phyloP scores from a whole-genome alignment of 1,284 basidiomycete genomes.

The Cryptococcus wingfieldii region DNA sequence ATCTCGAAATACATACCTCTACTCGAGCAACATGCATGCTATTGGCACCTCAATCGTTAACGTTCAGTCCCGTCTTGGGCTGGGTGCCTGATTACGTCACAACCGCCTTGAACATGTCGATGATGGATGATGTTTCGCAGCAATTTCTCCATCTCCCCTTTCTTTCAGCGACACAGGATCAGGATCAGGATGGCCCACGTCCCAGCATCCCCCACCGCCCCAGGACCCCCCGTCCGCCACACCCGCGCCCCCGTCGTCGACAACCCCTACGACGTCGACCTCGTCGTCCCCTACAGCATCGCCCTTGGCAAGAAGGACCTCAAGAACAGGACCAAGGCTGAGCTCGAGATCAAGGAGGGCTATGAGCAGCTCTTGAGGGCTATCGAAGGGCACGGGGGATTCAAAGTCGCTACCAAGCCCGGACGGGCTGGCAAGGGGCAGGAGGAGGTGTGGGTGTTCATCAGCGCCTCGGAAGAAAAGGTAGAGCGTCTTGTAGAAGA shows the following conservation, averaged over 20 bases:
- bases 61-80: no score
- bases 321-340: slow-evolving; percentile 14
- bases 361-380: slow-evolving; percentile 35
- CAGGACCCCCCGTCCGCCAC: slow-evolving; percentile 19
- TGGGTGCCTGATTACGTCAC: no score
- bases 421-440: slow-evolving; percentile 45
- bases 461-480: slow-evolving; percentile 64
- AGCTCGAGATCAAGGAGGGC: slow-evolving; percentile 29
- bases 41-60: no score
- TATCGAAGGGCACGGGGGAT: slow-evolving; percentile 37
- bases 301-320: slow-evolving; percentile 9
- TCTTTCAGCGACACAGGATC: no score
- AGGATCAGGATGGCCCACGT: neutral
- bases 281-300: slow-evolving; percentile 41
- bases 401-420: slow-evolving; percentile 32
- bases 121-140: no score
- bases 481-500: slow-evolving; percentile 64
- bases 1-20: no score
- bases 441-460: slow-evolving; percentile 74
- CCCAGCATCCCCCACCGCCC: slow-evolving; percentile 20
- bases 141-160: no score
- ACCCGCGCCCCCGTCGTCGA: slow-evolving; percentile 10
- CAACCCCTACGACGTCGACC: slow-evolving; percentile 44
- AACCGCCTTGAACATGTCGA: no score
- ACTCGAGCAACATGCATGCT: no score